phyloP scores from a whole-genome alignment of 129 eudicot species.

The Sambucus nigra region DNA sequence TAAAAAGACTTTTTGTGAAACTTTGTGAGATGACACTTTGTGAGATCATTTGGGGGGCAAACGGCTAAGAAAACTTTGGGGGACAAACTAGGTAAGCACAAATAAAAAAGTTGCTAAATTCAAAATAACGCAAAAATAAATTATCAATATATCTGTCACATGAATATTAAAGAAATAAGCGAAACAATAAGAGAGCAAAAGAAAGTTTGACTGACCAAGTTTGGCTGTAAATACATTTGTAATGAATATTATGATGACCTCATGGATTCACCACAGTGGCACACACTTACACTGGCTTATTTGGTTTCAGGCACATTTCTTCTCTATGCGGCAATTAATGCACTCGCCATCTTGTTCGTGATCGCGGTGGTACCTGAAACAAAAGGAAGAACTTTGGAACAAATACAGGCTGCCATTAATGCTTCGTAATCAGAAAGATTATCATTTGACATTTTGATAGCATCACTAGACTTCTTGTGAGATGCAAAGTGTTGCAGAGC shows the following conservation, averaged over 20 bases:
- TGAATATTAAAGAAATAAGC: too few species aligned
- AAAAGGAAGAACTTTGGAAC: conserved; percentile 86
- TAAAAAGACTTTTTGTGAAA: too few species aligned
- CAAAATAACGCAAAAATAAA: too few species aligned
- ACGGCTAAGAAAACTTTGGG: too few species aligned
- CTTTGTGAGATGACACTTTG: too few species aligned
- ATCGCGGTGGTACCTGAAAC: conserved; percentile 78
- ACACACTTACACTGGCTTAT: not conserved
- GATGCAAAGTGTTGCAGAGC: not conserved
- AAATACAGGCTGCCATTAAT: conserved; percentile 65
- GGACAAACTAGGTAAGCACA: too few species aligned
- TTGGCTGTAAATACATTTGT: too few species aligned
- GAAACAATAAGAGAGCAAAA: not conserved
- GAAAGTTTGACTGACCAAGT: not conserved
- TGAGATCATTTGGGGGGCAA: too few species aligned
- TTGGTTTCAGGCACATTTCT: conserved; percentile 61
- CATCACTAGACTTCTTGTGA: not conserved
- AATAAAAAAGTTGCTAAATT: too few species aligned
- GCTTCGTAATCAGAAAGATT: conserved; percentile 13
- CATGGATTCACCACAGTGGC: too few species aligned
- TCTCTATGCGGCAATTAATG: conserved; percentile 57
- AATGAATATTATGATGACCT: not conserved
- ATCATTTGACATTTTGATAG: not conserved
- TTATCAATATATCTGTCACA: too few species aligned
- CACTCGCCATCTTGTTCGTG: conserved; percentile 52